Base-by-base conservation (phyloP, 2,329 filamentous ascomycete genomes). In the Monilinia polystroma region DNA sequence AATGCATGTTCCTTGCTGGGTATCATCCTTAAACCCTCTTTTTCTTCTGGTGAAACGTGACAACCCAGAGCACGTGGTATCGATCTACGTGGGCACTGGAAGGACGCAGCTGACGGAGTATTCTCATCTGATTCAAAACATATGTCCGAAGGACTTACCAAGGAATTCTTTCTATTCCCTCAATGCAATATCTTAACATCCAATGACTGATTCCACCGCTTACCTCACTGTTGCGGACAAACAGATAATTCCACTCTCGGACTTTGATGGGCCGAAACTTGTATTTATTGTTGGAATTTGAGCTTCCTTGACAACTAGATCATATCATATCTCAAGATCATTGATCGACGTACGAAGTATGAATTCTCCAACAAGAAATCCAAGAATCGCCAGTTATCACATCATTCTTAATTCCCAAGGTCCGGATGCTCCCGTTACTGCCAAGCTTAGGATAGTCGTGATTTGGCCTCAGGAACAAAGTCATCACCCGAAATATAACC, bases 401-500 rank as follows among this genome's bases (percentile, higher is more conserved):
- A 38, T 38, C 45, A 60, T 60, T 26, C 43, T 14, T 4, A 60
- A 23, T 49, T 43, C 29, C 26, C 57, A 11, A 29, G 47, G 32
- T 18, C 43, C 23, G 49, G 49, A 52, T 14, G n/a, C 49, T 60
- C 58, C 45, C 58, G 20, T 38, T 35, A 14, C 58, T 51, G 58
- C 58, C 58, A 60, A 35, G 32, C 32, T 35, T 35, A 35, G 51
- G 58, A 38, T 23, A 26, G 43, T 23, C 32, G 29, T 45, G 29
- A 60, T 51, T 60, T 35, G 43, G 43, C 16, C 20, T 6, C 6
- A 29, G n/a, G 47, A 51, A 16, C n/a, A 35, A 35, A 60, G 7
- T 60, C 29, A 45, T 51, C 35, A 29, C 38, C 45, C 58, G 29
- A 38, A 47, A 49, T 60, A 43, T 49, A 43, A 60, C 57, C 29